Evolutionary conservation across 306 rosid species (phyloP).

Genomic region (Parietaria judaica): DNA sequence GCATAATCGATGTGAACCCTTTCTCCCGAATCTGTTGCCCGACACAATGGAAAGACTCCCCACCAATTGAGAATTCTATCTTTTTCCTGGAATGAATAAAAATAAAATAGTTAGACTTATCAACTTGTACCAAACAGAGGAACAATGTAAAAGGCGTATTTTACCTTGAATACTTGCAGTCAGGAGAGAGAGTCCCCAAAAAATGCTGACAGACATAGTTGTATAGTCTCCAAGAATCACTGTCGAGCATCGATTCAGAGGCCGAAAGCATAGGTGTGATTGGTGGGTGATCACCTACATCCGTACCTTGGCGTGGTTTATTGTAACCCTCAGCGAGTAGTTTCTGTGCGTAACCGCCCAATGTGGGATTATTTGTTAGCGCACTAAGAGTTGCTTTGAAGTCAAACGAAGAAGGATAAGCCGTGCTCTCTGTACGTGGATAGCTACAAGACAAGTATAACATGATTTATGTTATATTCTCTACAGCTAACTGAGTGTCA

Average conservation of each 20-base stretch:
- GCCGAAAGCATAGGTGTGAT: conserved; percentile 82
- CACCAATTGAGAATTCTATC: conserved; percentile 68
- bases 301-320: conserved; percentile 72
- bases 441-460: conserved; percentile 50
- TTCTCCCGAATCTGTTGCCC: conserved; percentile 54
- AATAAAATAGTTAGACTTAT: too few relatives aligned
- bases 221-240: conserved; percentile 87
- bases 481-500: background rate
- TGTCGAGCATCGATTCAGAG: conserved; percentile 70
- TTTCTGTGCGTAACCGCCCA: conserved; percentile 58
- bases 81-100: conserved; percentile 46
- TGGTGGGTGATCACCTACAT: conserved; percentile 97
- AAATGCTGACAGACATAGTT: conserved; percentile 88
- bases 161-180: conserved; percentile 86
- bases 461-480: conserved; percentile 2
- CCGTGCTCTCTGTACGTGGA: conserved; percentile 95
- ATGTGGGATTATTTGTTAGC: conserved; percentile 57
- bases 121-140: background rate
- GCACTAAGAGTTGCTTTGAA: conserved; percentile 64
- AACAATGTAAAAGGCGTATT: conserved; percentile 15
- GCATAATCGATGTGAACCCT: conserved; percentile 89
- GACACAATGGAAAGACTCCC: conserved; percentile 77
- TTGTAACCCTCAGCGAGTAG: conserved; percentile 58
- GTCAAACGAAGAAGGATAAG: conserved; percentile 93
- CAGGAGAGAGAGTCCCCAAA: conserved; percentile 83